Conservation (phyloP, 2,329 filamentous ascomycete genomes). For the Ceratocystis diversiconidia region DNA sequence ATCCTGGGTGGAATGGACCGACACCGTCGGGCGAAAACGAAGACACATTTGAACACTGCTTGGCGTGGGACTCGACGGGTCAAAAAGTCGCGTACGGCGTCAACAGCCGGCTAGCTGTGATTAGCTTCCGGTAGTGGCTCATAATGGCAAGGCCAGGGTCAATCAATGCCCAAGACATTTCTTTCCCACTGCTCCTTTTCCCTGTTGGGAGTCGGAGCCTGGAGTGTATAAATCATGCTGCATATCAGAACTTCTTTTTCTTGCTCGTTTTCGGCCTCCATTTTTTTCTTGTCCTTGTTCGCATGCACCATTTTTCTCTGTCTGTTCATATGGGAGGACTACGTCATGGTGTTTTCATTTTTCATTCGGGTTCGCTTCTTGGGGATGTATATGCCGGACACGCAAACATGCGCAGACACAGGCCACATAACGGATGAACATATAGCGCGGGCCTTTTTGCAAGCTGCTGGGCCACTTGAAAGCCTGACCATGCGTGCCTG, state of each 20-base stretch:
- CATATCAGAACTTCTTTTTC: constrained; percentile 5
- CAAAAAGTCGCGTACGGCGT: constrained; percentile 49
- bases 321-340: constrained; percentile 1
- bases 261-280: not conserved
- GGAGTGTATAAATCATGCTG: constrained; percentile 4
- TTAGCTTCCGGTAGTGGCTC: constrained; percentile 30
- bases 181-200: too few relatives aligned
- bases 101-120: constrained; percentile 42
- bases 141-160: too few relatives aligned
- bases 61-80: constrained; percentile 48
- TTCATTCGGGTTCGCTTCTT: not conserved
- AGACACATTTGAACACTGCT: constrained; percentile 46
- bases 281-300: not conserved
- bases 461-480: too few relatives aligned
- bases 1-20: constrained; percentile 45
- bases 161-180: too few relatives aligned
- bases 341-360: not conserved
- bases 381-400: not conserved
- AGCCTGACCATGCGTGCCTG: too few relatives aligned
- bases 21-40: constrained; percentile 36
- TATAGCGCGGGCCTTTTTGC: too few relatives aligned
- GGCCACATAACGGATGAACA: not conserved
- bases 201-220: not conserved
- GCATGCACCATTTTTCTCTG: not conserved
- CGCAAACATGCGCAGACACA: not conserved